Conservation (phyloP, 2,329 filamentous ascomycete genomes). For the Hirsutella minnesotensis region DNA sequence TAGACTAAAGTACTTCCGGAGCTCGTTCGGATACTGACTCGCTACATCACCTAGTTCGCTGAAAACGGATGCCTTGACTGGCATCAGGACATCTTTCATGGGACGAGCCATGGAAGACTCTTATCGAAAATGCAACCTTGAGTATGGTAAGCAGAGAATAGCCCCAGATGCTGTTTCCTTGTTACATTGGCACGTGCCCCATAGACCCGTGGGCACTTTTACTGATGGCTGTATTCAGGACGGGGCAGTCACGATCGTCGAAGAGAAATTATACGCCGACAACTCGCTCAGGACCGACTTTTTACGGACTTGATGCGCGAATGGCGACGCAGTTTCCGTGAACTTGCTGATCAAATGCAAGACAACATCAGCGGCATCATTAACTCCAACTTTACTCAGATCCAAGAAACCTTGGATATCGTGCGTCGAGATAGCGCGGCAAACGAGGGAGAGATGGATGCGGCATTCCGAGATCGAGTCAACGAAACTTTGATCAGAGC, state of each 20-base stretch:
- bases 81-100: conserved; percentile 24
- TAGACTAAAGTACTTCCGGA: not conserved
- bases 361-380: conserved; percentile 8
- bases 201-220: not conserved
- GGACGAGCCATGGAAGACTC: conserved; percentile 22
- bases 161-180: not conserved
- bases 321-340: conserved; percentile 12
- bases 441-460: conserved; percentile 23
- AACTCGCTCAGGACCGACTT: conserved; percentile 13
- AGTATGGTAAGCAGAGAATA: conserved; percentile 21
- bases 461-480: conserved; percentile 20
- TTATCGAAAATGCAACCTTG: conserved; percentile 18
- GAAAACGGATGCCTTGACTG: conserved; percentile 20
- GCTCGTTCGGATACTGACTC: not conserved
- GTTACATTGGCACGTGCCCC: not conserved
- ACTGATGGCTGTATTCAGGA: conserved; percentile 12
- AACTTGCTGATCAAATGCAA: conserved; percentile 11
- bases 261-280: conserved; percentile 20
- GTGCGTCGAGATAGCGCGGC: conserved; percentile 24
- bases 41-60: conserved; percentile 14
- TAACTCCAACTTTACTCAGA: conserved; percentile 11
- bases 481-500: conserved; percentile 5
- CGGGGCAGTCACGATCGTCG: conserved; percentile 18
- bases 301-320: conserved; percentile 18
- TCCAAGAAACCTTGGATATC: conserved; percentile 21